Conservation (phyloP, 2,329 filamentous ascomycete genomes). For the Cladosporium sp. region DNA sequence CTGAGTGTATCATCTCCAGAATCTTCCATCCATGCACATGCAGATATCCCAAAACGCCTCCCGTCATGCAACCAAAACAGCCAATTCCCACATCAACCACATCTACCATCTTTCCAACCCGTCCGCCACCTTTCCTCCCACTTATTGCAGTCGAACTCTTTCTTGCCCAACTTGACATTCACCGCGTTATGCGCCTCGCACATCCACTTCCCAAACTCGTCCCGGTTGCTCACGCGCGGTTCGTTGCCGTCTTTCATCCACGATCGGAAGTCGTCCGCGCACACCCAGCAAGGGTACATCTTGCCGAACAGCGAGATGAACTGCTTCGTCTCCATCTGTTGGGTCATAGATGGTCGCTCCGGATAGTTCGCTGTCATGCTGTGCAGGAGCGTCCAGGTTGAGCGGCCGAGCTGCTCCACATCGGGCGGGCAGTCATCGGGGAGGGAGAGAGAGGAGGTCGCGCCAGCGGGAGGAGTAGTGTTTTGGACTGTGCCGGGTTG, state of each 20-base stretch:
- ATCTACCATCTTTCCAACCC: constrained; percentile 69
- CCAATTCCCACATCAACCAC: constrained; percentile 41
- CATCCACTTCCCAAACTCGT: constrained; percentile 75
- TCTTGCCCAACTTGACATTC: constrained; percentile 84
- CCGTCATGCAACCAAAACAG: neutral
- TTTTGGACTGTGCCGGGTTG: constrained; percentile 20
- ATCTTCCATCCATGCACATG: neutral
- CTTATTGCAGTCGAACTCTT: constrained; percentile 75
- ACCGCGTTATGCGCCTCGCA: constrained; percentile 84
- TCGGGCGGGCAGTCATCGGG: constrained; percentile 78
- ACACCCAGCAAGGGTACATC: constrained; percentile 92
- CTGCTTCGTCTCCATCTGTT: constrained; percentile 68
- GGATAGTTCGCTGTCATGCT: constrained; percentile 86
- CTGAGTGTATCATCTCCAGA: neutral
- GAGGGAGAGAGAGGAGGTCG: constrained; percentile 25
- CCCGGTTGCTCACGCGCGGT: constrained; percentile 52
- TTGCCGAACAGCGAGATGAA: constrained; percentile 79
- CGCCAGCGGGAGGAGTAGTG: constrained; percentile 31
- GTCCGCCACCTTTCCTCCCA: constrained; percentile 96
- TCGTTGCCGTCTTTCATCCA: constrained; percentile 69
- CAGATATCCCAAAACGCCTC: constrained; percentile 5
- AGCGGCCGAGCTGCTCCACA: constrained; percentile 77
- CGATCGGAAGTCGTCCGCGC: constrained; percentile 80
- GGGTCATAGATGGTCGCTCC: constrained; percentile 53
- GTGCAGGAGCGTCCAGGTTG: constrained; percentile 90